phyloP scores from a whole-genome alignment of 306 rosid species.

The Vicia sativa region DNA sequence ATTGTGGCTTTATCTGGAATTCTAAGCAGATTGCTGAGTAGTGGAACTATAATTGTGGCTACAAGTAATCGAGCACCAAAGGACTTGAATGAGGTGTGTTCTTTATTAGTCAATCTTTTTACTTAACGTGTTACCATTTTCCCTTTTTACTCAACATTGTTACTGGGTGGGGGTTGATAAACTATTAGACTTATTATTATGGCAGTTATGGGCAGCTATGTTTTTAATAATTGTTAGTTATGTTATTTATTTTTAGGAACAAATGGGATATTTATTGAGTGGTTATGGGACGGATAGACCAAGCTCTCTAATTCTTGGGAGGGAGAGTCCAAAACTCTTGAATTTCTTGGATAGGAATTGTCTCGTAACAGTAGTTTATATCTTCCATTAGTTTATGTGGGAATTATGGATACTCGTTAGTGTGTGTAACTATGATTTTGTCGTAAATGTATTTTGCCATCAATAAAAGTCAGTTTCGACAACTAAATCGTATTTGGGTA shows the following conservation, averaged over 20 bases:
- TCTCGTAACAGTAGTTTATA: neutral
- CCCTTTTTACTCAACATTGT: conserved; percentile 3
- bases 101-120: conserved; percentile 23
- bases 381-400: neutral
- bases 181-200: too few species aligned
- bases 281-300: neutral
- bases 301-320: neutral
- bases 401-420: neutral
- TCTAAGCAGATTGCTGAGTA: conserved; percentile 85
- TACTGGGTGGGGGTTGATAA: conserved; percentile 6
- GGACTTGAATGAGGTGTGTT: conserved; percentile 80
- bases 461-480: neutral
- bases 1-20: conserved; percentile 99
- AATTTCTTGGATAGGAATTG: neutral
- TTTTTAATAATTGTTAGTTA: too few species aligned
- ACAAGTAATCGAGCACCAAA: conserved; percentile 95
- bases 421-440: neutral
- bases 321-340: neutral
- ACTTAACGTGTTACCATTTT: conserved; percentile 7
- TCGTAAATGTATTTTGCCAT: neutral
- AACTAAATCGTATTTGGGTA: neutral
- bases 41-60: conserved; percentile 91
- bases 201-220: too few species aligned
- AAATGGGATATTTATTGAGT: neutral
- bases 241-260: too few species aligned